Evolutionary conservation across 2,329 filamentous ascomycete genomes (phyloP).

Genomic region (Magnaporthiopsis incrustans): DNA sequence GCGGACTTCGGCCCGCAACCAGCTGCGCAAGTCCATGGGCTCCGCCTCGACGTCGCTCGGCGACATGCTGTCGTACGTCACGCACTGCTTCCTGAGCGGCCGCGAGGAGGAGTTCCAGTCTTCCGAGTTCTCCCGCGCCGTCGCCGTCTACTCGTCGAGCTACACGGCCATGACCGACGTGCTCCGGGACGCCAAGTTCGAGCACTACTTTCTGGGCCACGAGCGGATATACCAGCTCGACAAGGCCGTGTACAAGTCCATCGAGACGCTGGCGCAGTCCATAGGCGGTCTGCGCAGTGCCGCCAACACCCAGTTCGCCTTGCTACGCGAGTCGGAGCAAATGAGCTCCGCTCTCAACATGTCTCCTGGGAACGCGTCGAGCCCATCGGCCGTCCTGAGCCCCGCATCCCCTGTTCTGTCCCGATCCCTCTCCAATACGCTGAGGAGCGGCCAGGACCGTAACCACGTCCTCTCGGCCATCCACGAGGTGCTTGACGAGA

Average conservation of each 20-base stretch:
- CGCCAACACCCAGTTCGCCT: conserved; percentile 77
- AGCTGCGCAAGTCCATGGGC: conserved; percentile 66
- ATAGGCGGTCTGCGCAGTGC: conserved; percentile 87
- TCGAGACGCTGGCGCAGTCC: conserved; percentile 79
- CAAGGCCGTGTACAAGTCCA: conserved; percentile 69
- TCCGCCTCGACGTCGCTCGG: conserved; percentile 68
- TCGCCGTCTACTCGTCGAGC: conserved; percentile 55
- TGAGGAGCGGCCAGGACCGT: conserved; percentile 35
- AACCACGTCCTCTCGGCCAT: conserved; percentile 49
- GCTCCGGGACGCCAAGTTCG: conserved; percentile 77
- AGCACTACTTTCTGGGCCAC: conserved; percentile 75
- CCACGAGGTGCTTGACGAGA: conserved; percentile 53
- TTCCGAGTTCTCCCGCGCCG: conserved; percentile 54
- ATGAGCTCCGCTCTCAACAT: neutral
- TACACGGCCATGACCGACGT: conserved; percentile 67
- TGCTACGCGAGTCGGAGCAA: conserved; percentile 57
- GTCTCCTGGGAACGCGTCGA: neutral
- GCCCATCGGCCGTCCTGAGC: neutral
- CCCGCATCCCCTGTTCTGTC: conserved; percentile 16
- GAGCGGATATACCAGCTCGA: conserved; percentile 75
- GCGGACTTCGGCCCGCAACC: conserved; percentile 66
- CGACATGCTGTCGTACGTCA: conserved; percentile 74
- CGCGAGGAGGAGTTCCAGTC: conserved; percentile 69
- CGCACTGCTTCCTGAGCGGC: conserved; percentile 75
- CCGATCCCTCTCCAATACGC: conserved; percentile 21